Base-by-base conservation (phyloP, 495 filamentous ascomycete species). In the Cenococcum geophilum region DNA sequence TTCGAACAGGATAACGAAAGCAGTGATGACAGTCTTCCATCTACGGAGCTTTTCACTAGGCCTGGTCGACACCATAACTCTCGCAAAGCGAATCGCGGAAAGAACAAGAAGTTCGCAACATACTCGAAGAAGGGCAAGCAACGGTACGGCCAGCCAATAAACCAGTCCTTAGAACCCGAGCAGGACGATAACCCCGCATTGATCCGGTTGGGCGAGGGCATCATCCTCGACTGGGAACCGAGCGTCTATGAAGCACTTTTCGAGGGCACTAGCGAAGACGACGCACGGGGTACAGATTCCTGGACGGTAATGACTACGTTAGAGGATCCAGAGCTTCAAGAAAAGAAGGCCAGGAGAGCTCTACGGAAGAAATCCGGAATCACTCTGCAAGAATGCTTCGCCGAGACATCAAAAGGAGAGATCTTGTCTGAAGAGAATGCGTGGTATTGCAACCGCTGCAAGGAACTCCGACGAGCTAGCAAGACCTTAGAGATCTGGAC, bases 401-500 rank as follows among this genome's bases (percentile, higher is more conserved):
- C 89, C 40, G 92, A 97, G 71, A 97, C 96, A 62, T 89, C 91
- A 68, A 92, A 89, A 71, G 85, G 89, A 59, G 93, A 98, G 71
- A 85, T 96, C 45, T 77, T 98, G 2, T 95, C 91, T 0, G 89
- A 95, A 70, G 88, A 91, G 64, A 92, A 98, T 69, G 91, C 89
- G 32, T 98, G 93, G 93, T 97, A 89, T 68, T 98, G 93, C 65
- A 91, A 89, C 58, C 83, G 89, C 48, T 98, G 93, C 80, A 97
- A 97, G 70, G 89, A 95, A 63, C 87, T 95, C 67, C 85, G 88
- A 10, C 84, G 89, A 23, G 93, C 95, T 20, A 91, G 83, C 76
- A 98, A 97, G 80, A 95, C 92, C 68, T 91, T 98, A 34, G 90
- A 97, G 70, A 80, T 98, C 3, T 98, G 93, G 93, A 96, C 90